Evolutionary conservation across 225 moss, liverwort and hornwort genomes (phyloP).

Genomic region (Ulota crispa): DNA sequence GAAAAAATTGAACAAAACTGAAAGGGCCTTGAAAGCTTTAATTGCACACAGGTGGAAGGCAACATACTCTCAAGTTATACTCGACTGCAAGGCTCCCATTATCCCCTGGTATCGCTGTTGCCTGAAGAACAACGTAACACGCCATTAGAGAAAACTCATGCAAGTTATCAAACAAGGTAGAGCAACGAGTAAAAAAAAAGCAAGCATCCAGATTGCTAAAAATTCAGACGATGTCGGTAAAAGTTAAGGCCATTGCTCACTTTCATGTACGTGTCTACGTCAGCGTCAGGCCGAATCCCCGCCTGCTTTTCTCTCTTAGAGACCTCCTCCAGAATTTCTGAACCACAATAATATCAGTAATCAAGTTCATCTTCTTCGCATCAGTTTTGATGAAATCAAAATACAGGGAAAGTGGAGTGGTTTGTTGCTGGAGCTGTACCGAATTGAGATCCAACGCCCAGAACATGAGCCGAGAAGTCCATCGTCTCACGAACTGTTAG

Average conservation of each 20-base stretch:
- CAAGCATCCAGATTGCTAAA: neutral
- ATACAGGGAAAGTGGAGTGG: neutral
- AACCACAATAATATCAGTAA: neutral
- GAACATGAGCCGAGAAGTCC: slow-evolving; percentile 37
- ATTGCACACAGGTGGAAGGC: neutral
- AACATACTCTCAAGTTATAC: slow-evolving; percentile 42
- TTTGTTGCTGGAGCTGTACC: slow-evolving; percentile 14
- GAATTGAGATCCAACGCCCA: slow-evolving; percentile 41
- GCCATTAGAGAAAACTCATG: neutral
- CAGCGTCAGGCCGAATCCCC: slow-evolving; percentile 46
- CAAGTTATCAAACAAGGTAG: neutral
- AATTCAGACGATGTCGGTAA: too few relatives aligned
- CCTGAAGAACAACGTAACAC: slow-evolving; percentile 26
- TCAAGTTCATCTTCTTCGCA: neutral
- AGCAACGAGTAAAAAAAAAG: neutral
- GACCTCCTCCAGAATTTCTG: slow-evolving; percentile 57
- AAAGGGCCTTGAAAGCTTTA: neutral
- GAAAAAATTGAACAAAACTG: neutral
- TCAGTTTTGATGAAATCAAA: neutral
- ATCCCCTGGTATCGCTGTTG: slow-evolving; percentile 37
- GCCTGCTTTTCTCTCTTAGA: slow-evolving; percentile 53
- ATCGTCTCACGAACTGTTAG: slow-evolving; percentile 55
- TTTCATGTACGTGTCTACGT: slow-evolving; percentile 55
- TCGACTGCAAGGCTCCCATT: slow-evolving; percentile 42
- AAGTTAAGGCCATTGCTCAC: slow-evolving; percentile 14